Conservation (phyloP, 2,329 filamentous ascomycete species). For the Xylariaceae sp. region DNA sequence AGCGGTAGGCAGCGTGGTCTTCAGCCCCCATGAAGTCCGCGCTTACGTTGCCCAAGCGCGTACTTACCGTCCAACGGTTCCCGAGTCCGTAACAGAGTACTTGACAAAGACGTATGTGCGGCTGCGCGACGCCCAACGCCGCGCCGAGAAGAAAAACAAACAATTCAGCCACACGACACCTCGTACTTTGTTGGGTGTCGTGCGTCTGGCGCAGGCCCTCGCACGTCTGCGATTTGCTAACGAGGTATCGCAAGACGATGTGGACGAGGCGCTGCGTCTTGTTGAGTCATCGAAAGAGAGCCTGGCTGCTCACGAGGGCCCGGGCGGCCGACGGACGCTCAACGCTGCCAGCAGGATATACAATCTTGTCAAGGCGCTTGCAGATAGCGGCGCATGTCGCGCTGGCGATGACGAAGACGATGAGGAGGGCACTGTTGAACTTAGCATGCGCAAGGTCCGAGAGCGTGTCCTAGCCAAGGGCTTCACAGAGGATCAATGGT, state of each 20-base stretch:
- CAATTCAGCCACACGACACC: slow-evolving; percentile 93
- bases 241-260: slow-evolving; percentile 82
- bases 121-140: slow-evolving; percentile 86
- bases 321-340: slow-evolving; percentile 58
- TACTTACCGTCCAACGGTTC: slow-evolving; percentile 81
- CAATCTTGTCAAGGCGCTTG: slow-evolving; percentile 84
- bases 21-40: slow-evolving; percentile 87
- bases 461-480: slow-evolving; percentile 93
- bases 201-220: slow-evolving; percentile 89
- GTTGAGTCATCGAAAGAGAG: slow-evolving; percentile 92
- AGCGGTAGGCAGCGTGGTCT: slow-evolving; percentile 55
- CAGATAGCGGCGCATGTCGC: slow-evolving; percentile 79
- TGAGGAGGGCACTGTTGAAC: slow-evolving; percentile 55
- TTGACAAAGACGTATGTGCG: slow-evolving; percentile 96
- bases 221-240: slow-evolving; percentile 86
- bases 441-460: slow-evolving; percentile 83
- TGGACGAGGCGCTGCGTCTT: slow-evolving; percentile 88
- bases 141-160: slow-evolving; percentile 84
- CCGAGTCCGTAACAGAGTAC: slow-evolving; percentile 84
- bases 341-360: slow-evolving; percentile 89
- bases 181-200: slow-evolving; percentile 85
- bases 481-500: slow-evolving; percentile 91
- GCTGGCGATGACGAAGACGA: slow-evolving; percentile 58
- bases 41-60: slow-evolving; percentile 94
- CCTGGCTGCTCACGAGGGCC: slow-evolving; percentile 65